phyloP scores from a whole-genome alignment of 202 grass and related monocot genomes.

The Eragrostis tef region DNA sequence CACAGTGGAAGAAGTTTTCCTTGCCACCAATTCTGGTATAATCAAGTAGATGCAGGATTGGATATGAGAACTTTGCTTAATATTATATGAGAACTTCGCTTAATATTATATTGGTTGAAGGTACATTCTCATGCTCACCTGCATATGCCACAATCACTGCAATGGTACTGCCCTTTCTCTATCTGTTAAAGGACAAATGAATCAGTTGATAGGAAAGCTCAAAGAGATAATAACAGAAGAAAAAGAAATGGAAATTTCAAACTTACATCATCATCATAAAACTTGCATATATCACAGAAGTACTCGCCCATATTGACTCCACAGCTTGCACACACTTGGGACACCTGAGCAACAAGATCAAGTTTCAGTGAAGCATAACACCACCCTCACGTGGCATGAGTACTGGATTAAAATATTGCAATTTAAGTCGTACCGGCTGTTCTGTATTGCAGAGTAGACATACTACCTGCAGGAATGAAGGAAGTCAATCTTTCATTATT shows the following conservation, averaged over 20 bases:
- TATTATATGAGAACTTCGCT: constrained; percentile 12
- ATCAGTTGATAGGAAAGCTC: constrained; percentile 40
- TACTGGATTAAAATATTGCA: background rate
- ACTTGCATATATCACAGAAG: constrained; percentile 90
- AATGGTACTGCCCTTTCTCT: constrained; percentile 85
- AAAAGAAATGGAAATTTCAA: constrained; percentile 12
- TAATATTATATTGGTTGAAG: constrained; percentile 25
- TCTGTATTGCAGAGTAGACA: constrained; percentile 83
- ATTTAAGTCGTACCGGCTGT: constrained; percentile 61
- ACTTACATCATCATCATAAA: constrained; percentile 93
- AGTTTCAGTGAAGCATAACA: constrained; percentile 31
- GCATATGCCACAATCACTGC: constrained; percentile 90
- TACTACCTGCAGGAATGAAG: constrained; percentile 74
- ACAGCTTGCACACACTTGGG: constrained; percentile 82
- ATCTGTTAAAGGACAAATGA: constrained; percentile 57
- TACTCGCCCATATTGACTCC: constrained; percentile 97
- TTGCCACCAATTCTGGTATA: constrained; percentile 86
- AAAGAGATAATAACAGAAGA: constrained; percentile 34
- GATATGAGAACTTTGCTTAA: constrained; percentile 26
- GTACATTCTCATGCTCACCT: constrained; percentile 60
- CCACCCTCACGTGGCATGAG: background rate
- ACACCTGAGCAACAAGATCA: constrained; percentile 59
- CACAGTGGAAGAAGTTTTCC: constrained; percentile 91
- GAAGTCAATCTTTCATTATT: constrained; percentile 30
- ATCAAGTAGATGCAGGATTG: constrained; percentile 44